Conservation (phyloP, 306 rosid species). For the Echinosophora koreensis region DNA sequence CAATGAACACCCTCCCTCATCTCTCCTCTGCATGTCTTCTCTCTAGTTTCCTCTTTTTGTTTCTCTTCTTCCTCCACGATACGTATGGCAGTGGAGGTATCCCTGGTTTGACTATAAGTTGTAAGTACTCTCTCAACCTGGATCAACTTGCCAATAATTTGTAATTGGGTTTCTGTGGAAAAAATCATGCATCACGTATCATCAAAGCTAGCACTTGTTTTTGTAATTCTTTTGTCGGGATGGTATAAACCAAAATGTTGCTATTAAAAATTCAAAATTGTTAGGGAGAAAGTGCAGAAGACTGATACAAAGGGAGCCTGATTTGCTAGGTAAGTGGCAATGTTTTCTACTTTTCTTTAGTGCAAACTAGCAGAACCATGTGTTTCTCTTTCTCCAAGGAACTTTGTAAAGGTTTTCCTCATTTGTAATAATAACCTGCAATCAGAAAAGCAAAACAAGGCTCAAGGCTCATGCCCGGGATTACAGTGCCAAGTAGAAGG, state of each 20-base stretch:
- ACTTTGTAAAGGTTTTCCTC: constrained; percentile 14
- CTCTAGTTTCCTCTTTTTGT: no score
- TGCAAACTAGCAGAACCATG: constrained; percentile 26
- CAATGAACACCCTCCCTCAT: no score
- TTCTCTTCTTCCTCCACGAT: no score
- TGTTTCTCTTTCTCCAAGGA: constrained; percentile 7
- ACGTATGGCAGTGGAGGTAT: not conserved
- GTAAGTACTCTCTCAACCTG: not conserved
- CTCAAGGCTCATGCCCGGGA: not conserved
- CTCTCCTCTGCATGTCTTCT: no score
- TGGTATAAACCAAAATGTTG: constrained; percentile 66
- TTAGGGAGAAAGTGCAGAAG: constrained; percentile 31
- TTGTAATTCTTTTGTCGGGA: constrained; percentile 31
- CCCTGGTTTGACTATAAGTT: not conserved
- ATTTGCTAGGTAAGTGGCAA: constrained; percentile 20
- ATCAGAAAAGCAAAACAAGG: constrained; percentile 28
- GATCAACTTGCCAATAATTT: no score
- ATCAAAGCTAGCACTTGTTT: not conserved
- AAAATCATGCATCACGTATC: not conserved
- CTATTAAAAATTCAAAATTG: constrained; percentile 64
- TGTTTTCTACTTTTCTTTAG: not conserved
- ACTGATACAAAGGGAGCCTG: not conserved
- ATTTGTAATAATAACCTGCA: not conserved
- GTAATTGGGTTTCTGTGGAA: not conserved
- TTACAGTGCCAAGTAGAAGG: not conserved